Conservation (phyloP, 768 basidiomycete genomes). For the Tulasnella sp. region DNA sequence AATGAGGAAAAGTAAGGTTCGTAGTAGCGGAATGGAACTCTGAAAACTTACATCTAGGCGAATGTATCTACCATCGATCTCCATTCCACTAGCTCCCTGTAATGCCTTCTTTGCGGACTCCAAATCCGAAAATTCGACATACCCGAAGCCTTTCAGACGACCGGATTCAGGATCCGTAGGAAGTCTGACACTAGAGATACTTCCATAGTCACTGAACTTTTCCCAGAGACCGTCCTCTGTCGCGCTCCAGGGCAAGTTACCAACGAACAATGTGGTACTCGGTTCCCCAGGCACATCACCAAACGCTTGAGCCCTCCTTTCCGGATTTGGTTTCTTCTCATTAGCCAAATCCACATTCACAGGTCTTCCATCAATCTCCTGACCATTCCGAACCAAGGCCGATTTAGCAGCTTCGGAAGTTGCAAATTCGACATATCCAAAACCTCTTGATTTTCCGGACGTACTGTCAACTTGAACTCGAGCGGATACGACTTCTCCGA, state of each 20-base stretch:
- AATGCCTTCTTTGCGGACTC: conserved; percentile 72
- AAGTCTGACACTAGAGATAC: conserved; percentile 73
- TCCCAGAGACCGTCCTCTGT: conserved; percentile 81
- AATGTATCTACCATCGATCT: conserved; percentile 68
- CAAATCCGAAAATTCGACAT: conserved; percentile 82
- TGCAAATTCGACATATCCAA: conserved; percentile 71
- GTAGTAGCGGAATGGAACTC: conserved; percentile 19
- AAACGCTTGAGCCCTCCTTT: conserved; percentile 64
- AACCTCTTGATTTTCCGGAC: conserved; percentile 70
- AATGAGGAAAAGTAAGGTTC: conserved; percentile 9
- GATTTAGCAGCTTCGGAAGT: conserved; percentile 65
- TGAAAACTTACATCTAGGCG: conserved; percentile 44
- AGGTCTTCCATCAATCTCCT: conserved; percentile 83
- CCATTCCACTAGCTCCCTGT: conserved; percentile 50
- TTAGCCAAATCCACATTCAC: conserved; percentile 74
- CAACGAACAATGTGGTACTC: conserved; percentile 39
- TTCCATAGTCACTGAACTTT: conserved; percentile 75
- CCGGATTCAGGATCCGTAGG: conserved; percentile 90
- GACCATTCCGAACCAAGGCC: conserved; percentile 55
- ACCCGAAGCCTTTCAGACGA: conserved; percentile 87
- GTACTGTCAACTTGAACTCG: conserved; percentile 55
- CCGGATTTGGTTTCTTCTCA: conserved; percentile 34
- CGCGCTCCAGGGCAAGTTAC: conserved; percentile 71
- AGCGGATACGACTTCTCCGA: conserved; percentile 81
- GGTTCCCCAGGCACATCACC: conserved; percentile 24